A percentile compares a stretch with the other conserved stretches of the same genome.
These are phyloP conservation scores for Naganishia onofrii DNA, from an alignment of 768 basidiomycete genomes.

Conservation along the genomic window DNA sequence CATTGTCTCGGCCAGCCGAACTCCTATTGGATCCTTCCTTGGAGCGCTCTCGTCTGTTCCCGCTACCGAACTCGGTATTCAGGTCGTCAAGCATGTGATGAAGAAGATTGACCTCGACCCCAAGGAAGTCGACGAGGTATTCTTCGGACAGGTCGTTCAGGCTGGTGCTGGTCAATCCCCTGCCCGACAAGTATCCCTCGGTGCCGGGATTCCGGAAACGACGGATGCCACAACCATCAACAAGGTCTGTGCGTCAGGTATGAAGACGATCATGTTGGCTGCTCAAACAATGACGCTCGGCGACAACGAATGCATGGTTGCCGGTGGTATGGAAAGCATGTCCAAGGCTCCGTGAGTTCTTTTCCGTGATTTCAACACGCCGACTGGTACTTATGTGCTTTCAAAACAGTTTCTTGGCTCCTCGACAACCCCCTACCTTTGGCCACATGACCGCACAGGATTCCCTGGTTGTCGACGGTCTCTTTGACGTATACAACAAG, in stretches of 20 bases:
- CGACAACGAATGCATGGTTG: conserved; percentile 78
- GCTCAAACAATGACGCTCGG: conserved; percentile 85
- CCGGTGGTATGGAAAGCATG: conserved; percentile 99
- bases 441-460: conserved; percentile 86
- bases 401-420: conserved; percentile 53
- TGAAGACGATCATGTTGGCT: conserved; percentile 93
- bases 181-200: conserved; percentile 94
- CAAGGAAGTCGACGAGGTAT: conserved; percentile 84
- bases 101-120: conserved; percentile 75
- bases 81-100: conserved; percentile 87
- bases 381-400: conserved; percentile 21
- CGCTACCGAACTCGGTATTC: conserved; percentile 82
- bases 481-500: conserved; percentile 96
- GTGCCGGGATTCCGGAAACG: conserved; percentile 71
- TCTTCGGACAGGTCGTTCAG: conserved; percentile 96
- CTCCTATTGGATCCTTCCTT: conserved; percentile 89
- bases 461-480: conserved; percentile 85
- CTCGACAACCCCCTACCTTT: conserved; percentile 58
- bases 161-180: conserved; percentile 96
- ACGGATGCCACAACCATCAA: conserved; percentile 99
- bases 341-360: conserved; percentile 90
- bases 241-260: conserved; percentile 97
- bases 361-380: conserved; percentile 76
- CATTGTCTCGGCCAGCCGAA: conserved; percentile 89
- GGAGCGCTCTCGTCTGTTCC: conserved; percentile 82